Conservation (phyloP, 345 rosid species). For the Excoecaria agallocha region DNA sequence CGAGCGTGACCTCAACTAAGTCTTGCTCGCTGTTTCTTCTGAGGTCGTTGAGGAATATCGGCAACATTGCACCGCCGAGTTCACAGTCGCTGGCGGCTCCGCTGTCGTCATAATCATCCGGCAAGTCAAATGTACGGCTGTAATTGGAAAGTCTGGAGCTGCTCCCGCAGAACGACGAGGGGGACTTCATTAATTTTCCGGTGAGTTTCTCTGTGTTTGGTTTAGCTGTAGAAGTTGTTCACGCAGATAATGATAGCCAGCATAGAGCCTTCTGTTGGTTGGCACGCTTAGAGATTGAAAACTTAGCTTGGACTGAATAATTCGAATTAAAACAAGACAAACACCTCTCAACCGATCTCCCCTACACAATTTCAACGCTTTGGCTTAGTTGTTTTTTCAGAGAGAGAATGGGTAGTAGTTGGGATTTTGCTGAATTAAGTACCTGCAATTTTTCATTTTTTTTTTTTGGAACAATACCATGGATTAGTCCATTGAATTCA, state of each 20-base stretch:
- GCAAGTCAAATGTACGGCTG: conserved; percentile 47
- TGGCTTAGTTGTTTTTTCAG: conserved; percentile 20
- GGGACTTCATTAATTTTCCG: conserved; percentile 22
- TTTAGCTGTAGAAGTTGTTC: not conserved
- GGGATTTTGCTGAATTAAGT: conserved; percentile 25
- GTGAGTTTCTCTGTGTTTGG: not conserved
- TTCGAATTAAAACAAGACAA: conserved; percentile 38
- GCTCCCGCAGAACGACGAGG: conserved; percentile 45
- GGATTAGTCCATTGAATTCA: conserved; percentile 1
- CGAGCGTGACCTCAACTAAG: conserved; percentile 76
- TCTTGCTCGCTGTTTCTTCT: conserved; percentile 43
- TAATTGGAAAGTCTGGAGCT: conserved; percentile 50
- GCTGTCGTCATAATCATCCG: conserved; percentile 37
- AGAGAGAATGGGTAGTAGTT: conserved; percentile 22
- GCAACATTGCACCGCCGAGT: conserved; percentile 82
- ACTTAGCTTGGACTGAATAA: not conserved
- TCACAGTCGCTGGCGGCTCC: conserved; percentile 27
- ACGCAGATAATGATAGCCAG: not conserved
- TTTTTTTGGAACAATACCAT: not conserved
- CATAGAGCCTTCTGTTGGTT: not conserved
- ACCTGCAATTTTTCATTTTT: not conserved
- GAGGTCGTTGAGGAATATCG: conserved; percentile 62
- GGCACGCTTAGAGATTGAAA: not conserved
- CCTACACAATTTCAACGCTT: conserved; percentile 60
- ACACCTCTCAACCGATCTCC: conserved; percentile 63